A percentile compares a stretch with the other conserved stretches of the same genome.
Evolutionary conservation across 345 rosid genomes (phyloP).

Genomic region (Alliaria petiolata): DNA sequence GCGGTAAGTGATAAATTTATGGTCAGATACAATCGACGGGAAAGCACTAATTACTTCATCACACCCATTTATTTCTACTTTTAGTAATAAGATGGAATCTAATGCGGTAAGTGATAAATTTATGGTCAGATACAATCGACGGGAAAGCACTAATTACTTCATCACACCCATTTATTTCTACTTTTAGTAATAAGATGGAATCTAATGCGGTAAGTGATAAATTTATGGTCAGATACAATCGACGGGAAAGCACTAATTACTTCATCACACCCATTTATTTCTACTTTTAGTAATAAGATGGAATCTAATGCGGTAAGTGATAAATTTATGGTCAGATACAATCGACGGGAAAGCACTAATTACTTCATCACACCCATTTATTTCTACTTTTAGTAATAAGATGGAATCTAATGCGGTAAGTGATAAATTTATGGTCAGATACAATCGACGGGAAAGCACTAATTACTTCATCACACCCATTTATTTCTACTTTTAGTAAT

Average conservation of each 20-base stretch:
- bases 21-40: neutral
- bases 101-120: neutral
- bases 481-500: neutral
- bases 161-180: neutral
- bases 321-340: neutral
- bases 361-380: neutral
- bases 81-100: neutral
- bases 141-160: neutral
- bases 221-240: neutral
- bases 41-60: conserved; percentile 3
- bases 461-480: conserved; percentile 2
- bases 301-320: neutral
- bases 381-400: neutral
- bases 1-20: neutral
- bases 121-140: neutral
- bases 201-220: neutral
- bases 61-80: neutral
- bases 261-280: neutral
- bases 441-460: neutral
- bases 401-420: neutral
- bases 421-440: neutral
- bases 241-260: neutral
- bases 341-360: neutral
- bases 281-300: neutral
- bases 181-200: neutral